Evolutionary conservation across 495 filamentous ascomycete species (phyloP), one percentile per base, ranked within the genome.

Genomic region (Neohortaea acidophila): DNA sequence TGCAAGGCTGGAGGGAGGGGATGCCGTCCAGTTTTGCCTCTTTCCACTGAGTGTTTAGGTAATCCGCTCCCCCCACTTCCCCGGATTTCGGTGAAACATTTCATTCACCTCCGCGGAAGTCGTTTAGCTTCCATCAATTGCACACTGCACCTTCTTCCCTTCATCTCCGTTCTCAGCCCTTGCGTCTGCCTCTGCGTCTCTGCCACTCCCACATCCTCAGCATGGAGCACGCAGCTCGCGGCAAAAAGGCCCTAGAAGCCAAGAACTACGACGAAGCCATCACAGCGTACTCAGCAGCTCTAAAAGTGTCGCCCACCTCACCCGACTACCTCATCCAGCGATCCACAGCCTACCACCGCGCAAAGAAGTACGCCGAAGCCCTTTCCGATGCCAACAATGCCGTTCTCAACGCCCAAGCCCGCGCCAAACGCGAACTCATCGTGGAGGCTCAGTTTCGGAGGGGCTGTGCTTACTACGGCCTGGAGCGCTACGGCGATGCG

Each of bases 291-390:
- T 81, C 85, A n/a, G 61, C 67, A 32, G 89, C 86, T n/a, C 61
- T 97, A 4, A 48, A 64, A 20, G 55, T 60, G 23, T 66, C 68
- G 5, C 75, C 81, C 9, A 71, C 67, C 22, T 79, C 84, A 6
- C 79, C 83, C 4, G 56, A 72, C 41, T 96, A 91, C 70, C 80
- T 89, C 45, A 73, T 93, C 44, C 78, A 89, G 54, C 83, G 91
- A 19, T 81, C 84, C 2, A 86, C 76, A 9, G 84, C 85, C 20
- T 78, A 83, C 51, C 70, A 82, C 7, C 79, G 86, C 38, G 59
- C 72, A 0, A 59, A 70, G 1, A 58, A 75, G 21, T 59, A 59
- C 41, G n/a, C 46, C 10, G 54, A 58, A 27, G 80, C 89, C 0
- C 72, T 96, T 8, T 59, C 57, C 13, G 89, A 96, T 62, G 81